Evolutionary conservation across 2,329 filamentous ascomycete genomes (phyloP).

Genomic region (Colletotrichum scovillei): DNA sequence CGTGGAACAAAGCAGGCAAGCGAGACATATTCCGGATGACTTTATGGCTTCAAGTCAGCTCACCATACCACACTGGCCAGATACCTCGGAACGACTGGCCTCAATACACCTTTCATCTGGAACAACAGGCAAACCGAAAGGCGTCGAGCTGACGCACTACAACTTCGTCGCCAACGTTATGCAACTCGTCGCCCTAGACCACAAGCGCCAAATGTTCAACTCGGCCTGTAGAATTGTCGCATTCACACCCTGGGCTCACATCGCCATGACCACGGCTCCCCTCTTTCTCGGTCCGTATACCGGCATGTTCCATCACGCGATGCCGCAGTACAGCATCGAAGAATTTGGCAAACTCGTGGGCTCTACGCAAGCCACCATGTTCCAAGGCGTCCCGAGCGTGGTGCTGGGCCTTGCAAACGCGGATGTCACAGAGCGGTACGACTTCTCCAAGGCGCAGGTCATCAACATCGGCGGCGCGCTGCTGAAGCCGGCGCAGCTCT

Average conservation of each 20-base stretch:
- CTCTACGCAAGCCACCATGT: constrained; percentile 48
- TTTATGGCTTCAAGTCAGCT: constrained; percentile 46
- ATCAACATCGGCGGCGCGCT: constrained; percentile 50
- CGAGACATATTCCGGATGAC: constrained; percentile 47
- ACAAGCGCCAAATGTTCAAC: constrained; percentile 44
- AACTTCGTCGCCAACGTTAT: constrained; percentile 81
- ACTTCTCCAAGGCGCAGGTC: constrained; percentile 50
- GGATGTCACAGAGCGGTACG: constrained; percentile 47
- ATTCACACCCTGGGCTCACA: constrained; percentile 57
- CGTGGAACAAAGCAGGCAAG: constrained; percentile 39
- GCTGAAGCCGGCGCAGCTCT: constrained; percentile 47
- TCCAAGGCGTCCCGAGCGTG: constrained; percentile 53
- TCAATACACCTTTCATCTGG: constrained; percentile 62
- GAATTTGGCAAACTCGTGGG: constrained; percentile 47
- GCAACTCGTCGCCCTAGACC: constrained; percentile 52
- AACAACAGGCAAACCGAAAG: constrained; percentile 92
- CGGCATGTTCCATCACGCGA: constrained; percentile 56
- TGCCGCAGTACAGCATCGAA: constrained; percentile 52
- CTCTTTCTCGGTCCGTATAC: constrained; percentile 56
- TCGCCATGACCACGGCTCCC: constrained; percentile 56
- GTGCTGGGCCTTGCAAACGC: constrained; percentile 50
- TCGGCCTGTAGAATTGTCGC: constrained; percentile 48
- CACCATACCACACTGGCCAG: constrained; percentile 48
- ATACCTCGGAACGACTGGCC: constrained; percentile 48
- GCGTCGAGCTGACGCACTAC: constrained; percentile 85